These are phyloP conservation scores for Phyllosticta citrichinensis DNA, from an alignment of 2,329 filamentous ascomycete genomes.

Conservation along the genomic window DNA sequence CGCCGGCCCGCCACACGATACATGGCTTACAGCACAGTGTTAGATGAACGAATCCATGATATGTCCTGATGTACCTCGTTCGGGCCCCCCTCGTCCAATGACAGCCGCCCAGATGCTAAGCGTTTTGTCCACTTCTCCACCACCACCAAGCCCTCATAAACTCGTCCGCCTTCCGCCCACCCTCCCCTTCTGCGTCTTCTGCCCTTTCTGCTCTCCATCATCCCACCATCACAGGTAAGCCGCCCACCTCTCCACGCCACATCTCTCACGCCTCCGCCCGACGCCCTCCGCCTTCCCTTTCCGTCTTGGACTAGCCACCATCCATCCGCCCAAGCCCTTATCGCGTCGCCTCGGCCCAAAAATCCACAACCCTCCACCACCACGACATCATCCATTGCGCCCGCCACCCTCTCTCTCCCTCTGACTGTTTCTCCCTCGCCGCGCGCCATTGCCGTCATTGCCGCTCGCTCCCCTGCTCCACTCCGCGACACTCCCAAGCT, in stretches of 20 bases:
- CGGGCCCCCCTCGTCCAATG: neutral
- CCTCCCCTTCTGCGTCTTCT: neutral
- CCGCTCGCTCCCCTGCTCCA: conserved; percentile 1
- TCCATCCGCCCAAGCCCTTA: conserved; percentile 11
- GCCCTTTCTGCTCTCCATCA: neutral
- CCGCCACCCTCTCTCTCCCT: neutral
- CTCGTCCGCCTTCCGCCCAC: neutral
- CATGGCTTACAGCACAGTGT: neutral
- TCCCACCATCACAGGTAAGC: neutral
- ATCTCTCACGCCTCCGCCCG: neutral
- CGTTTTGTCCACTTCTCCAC: neutral
- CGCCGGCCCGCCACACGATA: neutral
- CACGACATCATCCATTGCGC: conserved; percentile 5
- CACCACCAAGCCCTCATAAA: neutral
- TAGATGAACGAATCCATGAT: neutral
- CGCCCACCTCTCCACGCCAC: neutral
- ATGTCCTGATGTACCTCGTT: neutral
- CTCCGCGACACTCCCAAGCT: neutral
- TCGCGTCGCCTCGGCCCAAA: conserved; percentile 8
- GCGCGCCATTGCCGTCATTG: conserved; percentile 1
- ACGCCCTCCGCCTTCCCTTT: neutral
- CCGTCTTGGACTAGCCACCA: conserved; percentile 7
- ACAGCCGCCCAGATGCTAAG: neutral
- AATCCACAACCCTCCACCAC: neutral
- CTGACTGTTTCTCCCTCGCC: neutral